Conservation (phyloP, 352 stramenopile species). For the Phytopythium ostracodes region DNA sequence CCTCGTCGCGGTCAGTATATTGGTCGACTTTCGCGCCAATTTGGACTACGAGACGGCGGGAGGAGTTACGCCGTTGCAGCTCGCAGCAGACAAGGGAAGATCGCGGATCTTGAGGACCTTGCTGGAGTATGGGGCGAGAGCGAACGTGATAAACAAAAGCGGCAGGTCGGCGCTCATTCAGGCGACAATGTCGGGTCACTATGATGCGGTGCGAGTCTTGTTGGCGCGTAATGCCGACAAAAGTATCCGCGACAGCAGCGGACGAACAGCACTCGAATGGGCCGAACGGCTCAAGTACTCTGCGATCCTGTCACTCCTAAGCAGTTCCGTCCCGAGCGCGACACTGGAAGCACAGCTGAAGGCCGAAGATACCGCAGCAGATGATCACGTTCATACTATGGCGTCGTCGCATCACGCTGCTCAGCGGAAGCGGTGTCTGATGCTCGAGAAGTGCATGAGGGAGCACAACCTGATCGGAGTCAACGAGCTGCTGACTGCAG, state of each 20-base stretch:
- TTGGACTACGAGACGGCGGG: constrained; percentile 31
- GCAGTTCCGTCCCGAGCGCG: constrained; percentile 12
- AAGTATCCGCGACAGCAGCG: constrained; percentile 16
- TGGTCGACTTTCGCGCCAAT: constrained; percentile 41
- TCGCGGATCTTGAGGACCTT: constrained; percentile 30
- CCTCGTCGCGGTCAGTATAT: constrained; percentile 37
- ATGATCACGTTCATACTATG: constrained; percentile 10
- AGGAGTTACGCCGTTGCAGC: constrained; percentile 28
- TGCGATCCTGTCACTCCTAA: constrained; percentile 29
- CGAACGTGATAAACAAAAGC: constrained; percentile 23
- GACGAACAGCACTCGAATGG: constrained; percentile 30
- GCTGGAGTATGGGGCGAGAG: constrained; percentile 30
- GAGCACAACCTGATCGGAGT: constrained; percentile 25
- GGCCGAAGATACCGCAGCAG: constrained; percentile 36
- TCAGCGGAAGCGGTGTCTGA: constrained; percentile 9
- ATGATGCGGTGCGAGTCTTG: constrained; percentile 29
- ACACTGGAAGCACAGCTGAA: constrained; percentile 30
- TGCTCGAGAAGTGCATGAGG: constrained; percentile 40
- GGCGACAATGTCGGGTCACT: constrained; percentile 36
- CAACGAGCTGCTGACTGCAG: constrained; percentile 26
- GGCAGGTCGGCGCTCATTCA: constrained; percentile 45
- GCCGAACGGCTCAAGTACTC: constrained; percentile 23
- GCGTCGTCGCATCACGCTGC: constrained; percentile 15
- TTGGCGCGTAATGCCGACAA: constrained; percentile 39
- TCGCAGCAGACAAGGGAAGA: constrained; percentile 52